Conservation (phyloP, 805 yeast species). For the Wickerhamomyces chaumierensis region DNA sequence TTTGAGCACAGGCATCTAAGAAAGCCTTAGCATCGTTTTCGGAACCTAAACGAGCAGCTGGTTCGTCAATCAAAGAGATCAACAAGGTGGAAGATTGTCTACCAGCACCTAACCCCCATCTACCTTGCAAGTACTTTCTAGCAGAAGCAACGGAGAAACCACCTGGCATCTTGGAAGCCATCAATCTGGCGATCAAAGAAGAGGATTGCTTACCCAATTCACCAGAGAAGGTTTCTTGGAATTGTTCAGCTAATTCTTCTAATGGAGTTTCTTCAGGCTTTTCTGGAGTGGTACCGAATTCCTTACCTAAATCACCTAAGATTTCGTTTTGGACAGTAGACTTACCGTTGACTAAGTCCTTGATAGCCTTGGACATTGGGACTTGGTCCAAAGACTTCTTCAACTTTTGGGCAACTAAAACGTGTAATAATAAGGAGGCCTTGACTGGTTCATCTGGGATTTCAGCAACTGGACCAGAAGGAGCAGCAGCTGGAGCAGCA, state of each 20-base stretch:
- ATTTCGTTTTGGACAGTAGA: slow-evolving; percentile 98
- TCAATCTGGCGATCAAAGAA: slow-evolving; percentile 79
- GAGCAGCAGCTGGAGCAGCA: slow-evolving; percentile 51
- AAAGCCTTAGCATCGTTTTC: slow-evolving; percentile 87
- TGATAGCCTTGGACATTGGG: slow-evolving; percentile 85
- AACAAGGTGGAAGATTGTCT: slow-evolving; percentile 89
- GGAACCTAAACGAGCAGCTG: slow-evolving; percentile 73
- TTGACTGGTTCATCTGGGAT: slow-evolving; percentile 84
- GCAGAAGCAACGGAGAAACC: slow-evolving; percentile 90
- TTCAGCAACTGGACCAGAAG: slow-evolving; percentile 73
- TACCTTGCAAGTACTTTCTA: slow-evolving; percentile 81
- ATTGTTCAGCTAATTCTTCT: slow-evolving; percentile 87
- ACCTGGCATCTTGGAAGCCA: slow-evolving; percentile 99
- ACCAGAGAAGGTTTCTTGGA: slow-evolving; percentile 86
- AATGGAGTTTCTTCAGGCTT: slow-evolving; percentile 98
- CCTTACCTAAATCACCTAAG: slow-evolving; percentile 96
- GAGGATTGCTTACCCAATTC: slow-evolving; percentile 88
- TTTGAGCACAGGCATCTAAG: slow-evolving; percentile 72
- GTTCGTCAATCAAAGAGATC: slow-evolving; percentile 79
- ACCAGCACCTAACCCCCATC: slow-evolving; percentile 89
- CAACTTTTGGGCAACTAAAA: slow-evolving; percentile 89
- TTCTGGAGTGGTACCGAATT: slow-evolving; percentile 96
- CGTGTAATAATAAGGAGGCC: slow-evolving; percentile 74
- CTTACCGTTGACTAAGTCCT: slow-evolving; percentile 96
- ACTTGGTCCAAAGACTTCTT: slow-evolving; percentile 82